Conservation (phyloP, 768 basidiomycete species). For the Termitomyces sp. region DNA sequence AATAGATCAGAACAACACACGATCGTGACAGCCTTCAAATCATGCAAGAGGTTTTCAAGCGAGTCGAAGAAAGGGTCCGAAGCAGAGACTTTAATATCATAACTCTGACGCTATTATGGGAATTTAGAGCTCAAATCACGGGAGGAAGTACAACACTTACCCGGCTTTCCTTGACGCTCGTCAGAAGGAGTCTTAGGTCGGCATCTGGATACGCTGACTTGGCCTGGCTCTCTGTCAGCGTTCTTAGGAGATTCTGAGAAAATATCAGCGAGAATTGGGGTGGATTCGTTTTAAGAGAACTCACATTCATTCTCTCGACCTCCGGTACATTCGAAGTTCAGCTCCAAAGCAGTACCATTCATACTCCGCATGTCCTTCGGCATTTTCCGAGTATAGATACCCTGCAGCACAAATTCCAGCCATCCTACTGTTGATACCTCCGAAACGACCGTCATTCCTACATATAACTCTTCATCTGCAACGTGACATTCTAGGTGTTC, state of each 20-base stretch:
- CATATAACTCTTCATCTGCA: too few relatives aligned
- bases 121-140: slow-evolving; percentile 8
- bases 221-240: slow-evolving; percentile 75
- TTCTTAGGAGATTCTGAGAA: slow-evolving; percentile 81
- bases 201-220: slow-evolving; percentile 55
- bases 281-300: slow-evolving; percentile 23
- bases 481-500: too few relatives aligned
- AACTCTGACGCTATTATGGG: slow-evolving; percentile 32
- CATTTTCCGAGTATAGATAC: slow-evolving; percentile 6
- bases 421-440: too few relatives aligned
- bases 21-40: slow-evolving; percentile 77
- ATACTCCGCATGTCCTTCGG: slow-evolving; percentile 13
- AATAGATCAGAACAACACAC: slow-evolving; percentile 33
- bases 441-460: too few relatives aligned
- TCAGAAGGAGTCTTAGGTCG: slow-evolving; percentile 79
- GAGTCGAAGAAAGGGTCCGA: slow-evolving; percentile 93
- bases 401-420: not conserved
- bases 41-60: slow-evolving; percentile 81
- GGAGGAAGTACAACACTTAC: slow-evolving; percentile 46
- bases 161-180: slow-evolving; percentile 83
- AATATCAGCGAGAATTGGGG: slow-evolving; percentile 11
- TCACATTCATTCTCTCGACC: slow-evolving; percentile 43
- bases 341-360: slow-evolving; percentile 14
- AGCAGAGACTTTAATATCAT: slow-evolving; percentile 55
- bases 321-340: slow-evolving; percentile 18